Base-by-base conservation (phyloP, 768 basidiomycete species). In the Sistotremastrum suecicum region DNA sequence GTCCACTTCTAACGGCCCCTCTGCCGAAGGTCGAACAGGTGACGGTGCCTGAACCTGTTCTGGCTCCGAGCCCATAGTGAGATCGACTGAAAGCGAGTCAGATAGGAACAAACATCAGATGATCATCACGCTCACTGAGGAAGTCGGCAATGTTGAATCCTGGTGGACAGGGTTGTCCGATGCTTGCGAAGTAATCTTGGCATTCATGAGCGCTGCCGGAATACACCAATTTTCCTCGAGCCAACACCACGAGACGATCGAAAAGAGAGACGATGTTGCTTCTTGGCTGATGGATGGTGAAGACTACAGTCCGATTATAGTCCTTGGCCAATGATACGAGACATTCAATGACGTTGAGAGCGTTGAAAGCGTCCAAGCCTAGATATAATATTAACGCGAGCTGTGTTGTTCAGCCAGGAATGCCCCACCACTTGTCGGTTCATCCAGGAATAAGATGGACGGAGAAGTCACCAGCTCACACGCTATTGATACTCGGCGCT, bases 121-220 rank as follows among this genome's bases (percentile, higher is more conserved):
- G 37, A 49, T 20, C 11, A 41, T 6, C n/a, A 36, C 37, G 73
- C 84, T 45, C 58, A 92, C 91, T 97, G 47, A 98, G 66, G 63
- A 79, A 97, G 64, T 99, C 95, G 0, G 94, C 95, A 51, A 98
- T 86, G 58, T 99, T 99, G 62, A 91, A 98, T 0, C 94, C 95
- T 7, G 78, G 68, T 4, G 95, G 95, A 57, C 95, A 99, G 0
- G 80, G 75, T 48, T 78, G 73, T 1, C 84, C 91, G 42, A 91
- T 78, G 4, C 66, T 67, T 31, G 74, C 69, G 49, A 98, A 85
- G 63, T 95, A 90, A 2, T 75, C 74, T 45, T 87, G 82, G 56
- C 87, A 89, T 48, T 73, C 75, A 0, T 65, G 59, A 33, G 80
- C 75, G 51, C 80, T 80, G 8, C 91, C 90, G 3, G 84, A 82